A percentile compares a stretch with the other conserved stretches of the same genome.
These are phyloP conservation scores for Geotrichum histeridarum DNA, from an alignment of 1,139 yeast species.

Conservation along the genomic window DNA sequence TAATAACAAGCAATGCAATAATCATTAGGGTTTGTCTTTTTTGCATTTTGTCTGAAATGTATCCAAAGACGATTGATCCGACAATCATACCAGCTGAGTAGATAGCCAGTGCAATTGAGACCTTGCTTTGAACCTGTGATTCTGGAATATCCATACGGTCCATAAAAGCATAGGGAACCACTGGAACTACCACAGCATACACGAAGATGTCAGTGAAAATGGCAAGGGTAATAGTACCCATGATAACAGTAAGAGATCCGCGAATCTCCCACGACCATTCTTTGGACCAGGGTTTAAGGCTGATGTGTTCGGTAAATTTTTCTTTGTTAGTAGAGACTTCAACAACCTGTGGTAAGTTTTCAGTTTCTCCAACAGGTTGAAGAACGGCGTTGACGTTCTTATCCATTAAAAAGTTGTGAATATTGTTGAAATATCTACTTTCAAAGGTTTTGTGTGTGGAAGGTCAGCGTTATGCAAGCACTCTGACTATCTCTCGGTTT, in stretches of 20 bases:
- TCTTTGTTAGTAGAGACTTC: too few relatives aligned
- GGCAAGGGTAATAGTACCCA: constrained; percentile 32
- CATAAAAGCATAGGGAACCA: constrained; percentile 36
- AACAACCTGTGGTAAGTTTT: too few relatives aligned
- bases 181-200: constrained; percentile 36
- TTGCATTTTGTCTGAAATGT: constrained; percentile 30
- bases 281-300: constrained; percentile 4
- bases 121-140: constrained; percentile 31
- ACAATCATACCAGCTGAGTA: constrained; percentile 38
- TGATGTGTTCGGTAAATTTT: not conserved
- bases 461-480: too few relatives aligned
- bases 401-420: too few relatives aligned
- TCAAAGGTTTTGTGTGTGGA: too few relatives aligned
- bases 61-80: constrained; percentile 34
- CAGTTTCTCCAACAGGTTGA: too few relatives aligned
- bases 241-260: constrained; percentile 29
- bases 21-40: constrained; percentile 33
- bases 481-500: too few relatives aligned
- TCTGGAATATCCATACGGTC: constrained; percentile 30
- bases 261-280: constrained; percentile 29
- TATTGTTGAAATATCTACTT: too few relatives aligned
- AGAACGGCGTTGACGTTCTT: too few relatives aligned
- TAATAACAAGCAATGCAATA: constrained; percentile 32
- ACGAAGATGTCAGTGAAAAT: constrained; percentile 36
- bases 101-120: constrained; percentile 33